Evolutionary conservation across 805 yeast species (phyloP).

Genomic region (Candida insectalens): DNA sequence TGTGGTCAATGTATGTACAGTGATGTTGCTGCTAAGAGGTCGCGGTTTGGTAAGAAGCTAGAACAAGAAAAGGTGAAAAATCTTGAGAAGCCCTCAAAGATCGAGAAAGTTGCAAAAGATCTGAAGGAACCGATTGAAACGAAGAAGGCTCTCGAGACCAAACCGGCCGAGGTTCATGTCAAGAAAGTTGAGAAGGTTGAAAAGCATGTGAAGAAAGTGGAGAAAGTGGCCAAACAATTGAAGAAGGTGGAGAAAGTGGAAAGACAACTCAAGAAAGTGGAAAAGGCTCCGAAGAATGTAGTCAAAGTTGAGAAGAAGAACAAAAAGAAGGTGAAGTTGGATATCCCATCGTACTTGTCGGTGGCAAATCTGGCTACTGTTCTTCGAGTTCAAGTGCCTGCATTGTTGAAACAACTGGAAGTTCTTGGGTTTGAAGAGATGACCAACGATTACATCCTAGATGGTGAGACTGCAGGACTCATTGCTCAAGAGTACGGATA

Average conservation of each 20-base stretch:
- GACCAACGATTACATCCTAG: slow-evolving; percentile 72
- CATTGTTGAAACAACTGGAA: slow-evolving; percentile 46
- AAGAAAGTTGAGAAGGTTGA: background rate
- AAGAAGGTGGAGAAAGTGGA: background rate
- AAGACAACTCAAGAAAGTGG: background rate
- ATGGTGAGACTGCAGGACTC: slow-evolving; percentile 74
- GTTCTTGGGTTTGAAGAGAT: slow-evolving; percentile 64
- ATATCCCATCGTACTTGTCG: slow-evolving; percentile 68
- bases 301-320: background rate
- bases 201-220: background rate
- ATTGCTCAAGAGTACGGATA: slow-evolving; percentile 87
- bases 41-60: slow-evolving; percentile 8
- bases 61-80: background rate
- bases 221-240: too few relatives aligned
- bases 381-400: slow-evolving; percentile 53
- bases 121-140: background rate
- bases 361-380: slow-evolving; percentile 72
- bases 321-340: slow-evolving; percentile 18
- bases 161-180: too few relatives aligned
- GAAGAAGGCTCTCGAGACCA: background rate
- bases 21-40: slow-evolving; percentile 5
- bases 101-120: background rate
- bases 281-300: background rate
- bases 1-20: too few relatives aligned
- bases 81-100: background rate